Percentiles rank a stretch among this genome's conserved stretches.
phyloP scores from a whole-genome alignment of 176 grass and related monocot genomes.

The Eleusine indica region DNA sequence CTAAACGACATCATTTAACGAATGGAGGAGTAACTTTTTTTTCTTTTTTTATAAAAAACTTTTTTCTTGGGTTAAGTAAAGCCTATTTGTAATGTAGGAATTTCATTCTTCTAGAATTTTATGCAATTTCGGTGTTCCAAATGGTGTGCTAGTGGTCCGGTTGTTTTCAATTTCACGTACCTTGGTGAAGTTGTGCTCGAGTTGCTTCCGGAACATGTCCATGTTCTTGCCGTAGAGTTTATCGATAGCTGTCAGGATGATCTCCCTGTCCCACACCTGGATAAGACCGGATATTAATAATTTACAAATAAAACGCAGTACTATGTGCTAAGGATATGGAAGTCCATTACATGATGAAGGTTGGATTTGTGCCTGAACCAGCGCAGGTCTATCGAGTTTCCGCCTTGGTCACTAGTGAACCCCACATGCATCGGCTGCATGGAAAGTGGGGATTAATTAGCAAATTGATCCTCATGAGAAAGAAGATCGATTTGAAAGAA shows the following conservation, averaged over 20 bases:
- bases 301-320: too few species aligned
- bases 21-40: too few species aligned
- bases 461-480: not conserved
- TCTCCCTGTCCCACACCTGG: conserved; percentile 94
- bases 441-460: not conserved
- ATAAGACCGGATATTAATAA: not conserved
- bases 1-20: too few species aligned
- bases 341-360: conserved; percentile 72
- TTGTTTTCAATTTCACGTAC: not conserved
- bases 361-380: conserved; percentile 87
- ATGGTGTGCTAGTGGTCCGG: not conserved
- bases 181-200: conserved; percentile 60
- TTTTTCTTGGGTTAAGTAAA: not conserved
- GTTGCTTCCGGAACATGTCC: conserved; percentile 62
- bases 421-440: conserved; percentile 91
- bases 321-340: too few species aligned
- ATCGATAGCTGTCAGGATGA: conserved; percentile 69
- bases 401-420: conserved; percentile 83
- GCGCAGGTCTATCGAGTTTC: conserved; percentile 65
- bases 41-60: not conserved
- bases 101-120: not conserved
- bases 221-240: conserved; percentile 70
- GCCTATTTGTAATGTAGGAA: not conserved
- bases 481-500: not conserved
- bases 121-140: not conserved